A percentile compares a stretch with the other conserved stretches of the same genome.
Evolutionary conservation across 2,329 filamentous ascomycete species (phyloP).

Genomic region (Iodosphaeria phyllophila): DNA sequence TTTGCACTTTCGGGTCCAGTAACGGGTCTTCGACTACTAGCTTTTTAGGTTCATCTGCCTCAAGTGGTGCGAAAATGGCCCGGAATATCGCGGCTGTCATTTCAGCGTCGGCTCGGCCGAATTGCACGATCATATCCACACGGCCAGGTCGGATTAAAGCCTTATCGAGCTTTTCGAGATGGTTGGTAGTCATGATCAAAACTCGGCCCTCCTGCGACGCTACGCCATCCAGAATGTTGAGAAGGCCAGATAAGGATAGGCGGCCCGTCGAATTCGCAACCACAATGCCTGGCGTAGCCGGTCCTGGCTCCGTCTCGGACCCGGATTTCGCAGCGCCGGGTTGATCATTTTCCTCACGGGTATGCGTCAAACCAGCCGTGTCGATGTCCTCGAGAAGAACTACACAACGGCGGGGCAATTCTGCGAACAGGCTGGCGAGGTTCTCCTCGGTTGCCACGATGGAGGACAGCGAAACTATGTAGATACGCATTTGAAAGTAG

Average conservation of each 20-base stretch:
- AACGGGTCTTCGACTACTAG: constrained; percentile 8
- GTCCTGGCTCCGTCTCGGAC: too few species aligned
- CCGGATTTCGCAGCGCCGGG: constrained; percentile 15
- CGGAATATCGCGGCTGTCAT: constrained; percentile 37
- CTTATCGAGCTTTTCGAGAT: constrained; percentile 40
- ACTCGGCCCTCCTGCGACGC: constrained; percentile 44
- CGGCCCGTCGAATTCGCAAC: constrained; percentile 10
- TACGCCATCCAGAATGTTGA: constrained; percentile 67
- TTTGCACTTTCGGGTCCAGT: constrained; percentile 12
- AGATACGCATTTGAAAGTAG: constrained; percentile 51
- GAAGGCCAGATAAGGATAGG: constrained; percentile 55
- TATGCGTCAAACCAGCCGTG: constrained; percentile 49
- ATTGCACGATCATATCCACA: constrained; percentile 39
- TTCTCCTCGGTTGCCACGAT: constrained; percentile 44
- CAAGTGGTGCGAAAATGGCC: constrained; percentile 35
- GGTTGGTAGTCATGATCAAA: constrained; percentile 48
- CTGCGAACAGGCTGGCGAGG: constrained; percentile 42
- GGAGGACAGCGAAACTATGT: constrained; percentile 52
- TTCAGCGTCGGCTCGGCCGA: constrained; percentile 30
- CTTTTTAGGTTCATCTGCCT: constrained; percentile 21
- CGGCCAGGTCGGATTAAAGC: constrained; percentile 44
- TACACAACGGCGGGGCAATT: constrained; percentile 50
- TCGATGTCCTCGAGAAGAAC: constrained; percentile 65
- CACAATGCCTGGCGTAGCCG: constrained; percentile 5
- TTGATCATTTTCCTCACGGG: constrained; percentile 20